These are phyloP conservation scores for Moelleriella libera DNA, from an alignment of 2,329 filamentous ascomycete species.

Conservation along the genomic window DNA sequence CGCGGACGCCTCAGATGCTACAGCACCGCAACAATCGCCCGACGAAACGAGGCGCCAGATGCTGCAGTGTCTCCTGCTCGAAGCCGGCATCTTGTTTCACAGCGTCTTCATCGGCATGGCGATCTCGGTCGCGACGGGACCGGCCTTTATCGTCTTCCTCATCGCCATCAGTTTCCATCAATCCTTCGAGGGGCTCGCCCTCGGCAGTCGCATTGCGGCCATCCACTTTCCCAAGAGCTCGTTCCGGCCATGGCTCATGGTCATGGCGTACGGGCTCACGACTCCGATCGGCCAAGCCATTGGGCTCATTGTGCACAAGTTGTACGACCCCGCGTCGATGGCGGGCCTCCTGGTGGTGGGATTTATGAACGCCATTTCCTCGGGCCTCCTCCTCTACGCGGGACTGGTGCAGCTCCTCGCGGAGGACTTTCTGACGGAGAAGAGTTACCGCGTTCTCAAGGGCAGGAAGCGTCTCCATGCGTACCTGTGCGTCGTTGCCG, in stretches of 20 bases:
- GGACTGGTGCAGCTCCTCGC: slow-evolving; percentile 73
- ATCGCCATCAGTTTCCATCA: slow-evolving; percentile 76
- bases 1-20: slow-evolving; percentile 5
- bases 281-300: slow-evolving; percentile 78
- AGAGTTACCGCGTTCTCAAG: slow-evolving; percentile 54
- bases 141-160: slow-evolving; percentile 66
- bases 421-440: slow-evolving; percentile 69
- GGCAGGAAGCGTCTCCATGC: slow-evolving; percentile 48
- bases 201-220: slow-evolving; percentile 73
- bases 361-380: slow-evolving; percentile 76
- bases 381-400: slow-evolving; percentile 67
- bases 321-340: slow-evolving; percentile 63
- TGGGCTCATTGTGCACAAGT: slow-evolving; percentile 59
- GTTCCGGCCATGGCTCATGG: slow-evolving; percentile 70
- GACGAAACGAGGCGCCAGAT: slow-evolving; percentile 53
- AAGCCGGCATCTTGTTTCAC: slow-evolving; percentile 76
- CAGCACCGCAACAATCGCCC: slow-evolving; percentile 17
- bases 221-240: slow-evolving; percentile 65
- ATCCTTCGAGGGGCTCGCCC: slow-evolving; percentile 76
- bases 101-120: slow-evolving; percentile 82
- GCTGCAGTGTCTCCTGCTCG: slow-evolving; percentile 65
- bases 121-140: slow-evolving; percentile 65
- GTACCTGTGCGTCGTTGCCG: slow-evolving; percentile 47
- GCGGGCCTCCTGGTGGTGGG: slow-evolving; percentile 68
- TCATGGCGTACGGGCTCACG: slow-evolving; percentile 59